These are phyloP conservation scores for Triticum dicoccoides DNA, from an alignment of 176 grass and related monocot genomes.

Conservation along the genomic window DNA sequence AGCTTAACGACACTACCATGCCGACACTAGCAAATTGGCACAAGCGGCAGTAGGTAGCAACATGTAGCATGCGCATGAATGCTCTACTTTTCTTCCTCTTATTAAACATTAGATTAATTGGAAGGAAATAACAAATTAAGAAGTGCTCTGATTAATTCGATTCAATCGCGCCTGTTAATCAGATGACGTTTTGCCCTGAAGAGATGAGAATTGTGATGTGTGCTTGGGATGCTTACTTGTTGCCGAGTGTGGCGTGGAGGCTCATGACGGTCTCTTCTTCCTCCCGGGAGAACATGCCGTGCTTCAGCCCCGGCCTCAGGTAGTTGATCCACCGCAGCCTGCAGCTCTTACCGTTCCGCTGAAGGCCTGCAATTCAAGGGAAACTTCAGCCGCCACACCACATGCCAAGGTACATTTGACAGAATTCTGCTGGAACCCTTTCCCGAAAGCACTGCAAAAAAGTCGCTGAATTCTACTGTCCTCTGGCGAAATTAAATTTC, in stretches of 20 bases:
- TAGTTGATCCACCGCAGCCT: slow-evolving; percentile 98
- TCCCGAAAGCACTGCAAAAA: neutral
- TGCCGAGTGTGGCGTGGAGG: slow-evolving; percentile 71
- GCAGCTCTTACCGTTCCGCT: slow-evolving; percentile 97
- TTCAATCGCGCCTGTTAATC: neutral
- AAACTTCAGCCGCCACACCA: neutral
- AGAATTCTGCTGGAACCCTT: neutral
- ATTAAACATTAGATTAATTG: too few species aligned
- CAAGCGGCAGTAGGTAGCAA: neutral
- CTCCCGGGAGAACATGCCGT: slow-evolving; percentile 62
- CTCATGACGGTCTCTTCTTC: slow-evolving; percentile 68
- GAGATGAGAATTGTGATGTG: slow-evolving; percentile 19
- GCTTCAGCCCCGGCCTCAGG: slow-evolving; percentile 91
- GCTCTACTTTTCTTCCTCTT: neutral
- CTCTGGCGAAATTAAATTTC: neutral
- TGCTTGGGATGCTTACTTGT: slow-evolving; percentile 65
- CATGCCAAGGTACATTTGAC: slow-evolving; percentile 31
- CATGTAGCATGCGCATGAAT: neutral
- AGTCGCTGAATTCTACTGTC: neutral
- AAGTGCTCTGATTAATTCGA: neutral
- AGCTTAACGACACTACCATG: slow-evolving; percentile 1
- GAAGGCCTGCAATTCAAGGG: slow-evolving; percentile 50
- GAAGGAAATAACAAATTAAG: too few species aligned
- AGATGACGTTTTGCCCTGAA: neutral
- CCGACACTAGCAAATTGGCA: slow-evolving; percentile 22